phyloP scores from a whole-genome alignment of 345 rosid species.

The Ricinus communis region DNA sequence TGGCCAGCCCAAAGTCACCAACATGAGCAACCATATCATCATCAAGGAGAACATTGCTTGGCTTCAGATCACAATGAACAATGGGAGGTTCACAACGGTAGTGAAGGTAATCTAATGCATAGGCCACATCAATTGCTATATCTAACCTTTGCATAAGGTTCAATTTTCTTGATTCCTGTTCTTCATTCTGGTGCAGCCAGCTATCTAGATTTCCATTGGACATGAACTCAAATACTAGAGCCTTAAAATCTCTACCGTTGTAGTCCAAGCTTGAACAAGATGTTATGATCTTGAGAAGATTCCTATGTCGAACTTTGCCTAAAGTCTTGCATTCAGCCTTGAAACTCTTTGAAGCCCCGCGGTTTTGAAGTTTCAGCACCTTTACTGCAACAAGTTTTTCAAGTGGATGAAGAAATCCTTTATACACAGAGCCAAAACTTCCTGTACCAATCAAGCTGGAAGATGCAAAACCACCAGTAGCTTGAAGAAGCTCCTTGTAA shows the following conservation, averaged over 20 bases:
- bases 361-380: not conserved
- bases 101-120: not conserved
- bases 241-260: not conserved
- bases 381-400: constrained; percentile 1
- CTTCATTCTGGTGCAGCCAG: not conserved
- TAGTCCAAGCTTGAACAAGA: not conserved
- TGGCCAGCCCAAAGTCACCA: constrained; percentile 3
- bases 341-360: constrained; percentile 5
- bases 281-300: not conserved
- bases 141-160: not conserved
- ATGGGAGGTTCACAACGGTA: not conserved
- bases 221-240: not conserved
- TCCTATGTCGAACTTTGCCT: not conserved
- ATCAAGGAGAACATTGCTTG: not conserved
- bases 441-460: not conserved
- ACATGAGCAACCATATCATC: not conserved
- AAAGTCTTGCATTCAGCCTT: constrained; percentile 7
- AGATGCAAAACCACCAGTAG: not conserved
- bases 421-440: constrained; percentile 1
- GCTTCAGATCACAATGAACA: constrained; percentile 6
- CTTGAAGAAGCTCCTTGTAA: constrained; percentile 1
- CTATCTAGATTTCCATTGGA: not conserved
- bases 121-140: not conserved
- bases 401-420: constrained; percentile 1
- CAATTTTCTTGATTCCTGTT: not conserved